Evolutionary conservation across 1,139 yeast genomes (phyloP).

Genomic region (Diutina neorugosa): DNA sequence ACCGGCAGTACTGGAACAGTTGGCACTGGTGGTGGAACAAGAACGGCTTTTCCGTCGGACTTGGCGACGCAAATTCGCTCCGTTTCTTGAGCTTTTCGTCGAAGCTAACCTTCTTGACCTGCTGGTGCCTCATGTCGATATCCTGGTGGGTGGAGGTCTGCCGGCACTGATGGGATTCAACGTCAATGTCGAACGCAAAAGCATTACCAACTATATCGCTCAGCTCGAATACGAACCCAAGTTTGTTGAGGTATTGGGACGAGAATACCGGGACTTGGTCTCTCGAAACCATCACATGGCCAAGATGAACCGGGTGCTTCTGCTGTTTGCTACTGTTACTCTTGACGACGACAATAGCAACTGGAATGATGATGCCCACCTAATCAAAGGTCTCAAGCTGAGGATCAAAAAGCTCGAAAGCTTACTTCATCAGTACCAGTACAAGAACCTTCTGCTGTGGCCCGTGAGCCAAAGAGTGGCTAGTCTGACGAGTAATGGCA

Average conservation of each 20-base stretch:
- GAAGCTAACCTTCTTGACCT: neutral
- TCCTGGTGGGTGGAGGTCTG: neutral
- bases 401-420: conserved; percentile 56
- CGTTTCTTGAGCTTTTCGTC: neutral
- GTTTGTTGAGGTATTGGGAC: conserved; percentile 30
- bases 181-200: conserved; percentile 25
- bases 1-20: conserved; percentile 43
- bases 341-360: neutral
- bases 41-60: conserved; percentile 46
- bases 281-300: conserved; percentile 28
- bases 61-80: conserved; percentile 48
- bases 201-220: conserved; percentile 25
- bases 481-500: conserved; percentile 9
- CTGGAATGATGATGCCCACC: conserved; percentile 17
- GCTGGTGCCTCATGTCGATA: neutral
- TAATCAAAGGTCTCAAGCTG: conserved; percentile 43
- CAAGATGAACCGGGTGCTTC: conserved; percentile 23
- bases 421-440: conserved; percentile 54
- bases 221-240: conserved; percentile 16
- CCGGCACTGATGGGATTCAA: conserved; percentile 5
- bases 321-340: conserved; percentile 18
- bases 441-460: conserved; percentile 46
- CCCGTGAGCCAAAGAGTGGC: conserved; percentile 17
- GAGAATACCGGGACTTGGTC: conserved; percentile 34
- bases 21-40: conserved; percentile 43